These are phyloP conservation scores for Scedosporium minutisporum DNA, from an alignment of 2,329 filamentous ascomycete genomes.

Conservation along the genomic window DNA sequence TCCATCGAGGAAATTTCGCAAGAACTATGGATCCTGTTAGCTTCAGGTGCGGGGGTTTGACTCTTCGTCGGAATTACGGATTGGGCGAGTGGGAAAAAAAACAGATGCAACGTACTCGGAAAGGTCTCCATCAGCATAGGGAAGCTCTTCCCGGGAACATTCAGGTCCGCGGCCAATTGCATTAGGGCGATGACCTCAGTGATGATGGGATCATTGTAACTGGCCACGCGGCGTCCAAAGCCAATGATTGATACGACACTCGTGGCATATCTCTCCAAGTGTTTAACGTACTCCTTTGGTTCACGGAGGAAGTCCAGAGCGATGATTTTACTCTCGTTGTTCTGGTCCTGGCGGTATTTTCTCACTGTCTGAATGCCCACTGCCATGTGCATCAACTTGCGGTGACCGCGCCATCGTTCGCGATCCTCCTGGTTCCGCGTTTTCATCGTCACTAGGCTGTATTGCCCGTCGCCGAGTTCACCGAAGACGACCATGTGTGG, in stretches of 20 bases:
- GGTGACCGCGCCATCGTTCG: constrained; percentile 9
- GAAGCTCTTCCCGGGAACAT: constrained; percentile 42
- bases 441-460: constrained; percentile 33
- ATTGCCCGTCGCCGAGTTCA: constrained; percentile 33
- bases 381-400: constrained; percentile 14
- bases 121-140: constrained; percentile 50
- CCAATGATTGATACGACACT: constrained; percentile 47
- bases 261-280: constrained; percentile 35
- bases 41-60: not conserved
- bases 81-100: constrained; percentile 27
- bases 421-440: constrained; percentile 20
- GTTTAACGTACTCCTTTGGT: constrained; percentile 14
- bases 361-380: constrained; percentile 12
- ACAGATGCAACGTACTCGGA: constrained; percentile 34
- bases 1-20: not conserved
- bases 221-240: constrained; percentile 42
- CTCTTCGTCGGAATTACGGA: not conserved
- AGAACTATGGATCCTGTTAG: not conserved
- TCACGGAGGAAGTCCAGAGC: constrained; percentile 18
- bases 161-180: constrained; percentile 48
- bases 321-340: constrained; percentile 13
- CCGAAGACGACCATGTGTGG: constrained; percentile 39
- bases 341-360: constrained; percentile 13
- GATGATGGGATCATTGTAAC: constrained; percentile 45
- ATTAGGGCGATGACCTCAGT: constrained; percentile 50